These are phyloP conservation scores for Abelmoschus esculentus DNA, from an alignment of 345 rosid genomes.

Conservation along the genomic window DNA sequence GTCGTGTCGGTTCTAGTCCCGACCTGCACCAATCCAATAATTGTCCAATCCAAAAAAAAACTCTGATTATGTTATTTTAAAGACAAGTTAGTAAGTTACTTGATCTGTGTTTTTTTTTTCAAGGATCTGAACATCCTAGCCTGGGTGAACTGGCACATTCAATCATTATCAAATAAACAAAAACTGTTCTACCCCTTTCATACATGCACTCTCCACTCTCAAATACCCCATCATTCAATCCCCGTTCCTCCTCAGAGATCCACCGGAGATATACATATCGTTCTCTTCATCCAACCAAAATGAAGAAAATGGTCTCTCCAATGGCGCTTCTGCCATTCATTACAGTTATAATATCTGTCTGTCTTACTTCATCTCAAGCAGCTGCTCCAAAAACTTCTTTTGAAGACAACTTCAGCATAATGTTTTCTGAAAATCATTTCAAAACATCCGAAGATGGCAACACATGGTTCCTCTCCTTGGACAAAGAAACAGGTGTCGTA, in stretches of 20 bases:
- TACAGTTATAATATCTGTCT: slow-evolving; percentile 29
- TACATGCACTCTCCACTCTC: background rate
- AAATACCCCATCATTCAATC: slow-evolving; percentile 21
- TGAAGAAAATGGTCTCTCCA: slow-evolving; percentile 26
- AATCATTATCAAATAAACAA: background rate
- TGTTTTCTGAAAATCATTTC: slow-evolving; percentile 93
- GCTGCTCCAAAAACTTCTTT: slow-evolving; percentile 48
- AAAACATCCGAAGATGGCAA: slow-evolving; percentile 87
- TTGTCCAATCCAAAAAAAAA: slow-evolving; percentile 28
- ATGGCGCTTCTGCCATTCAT: slow-evolving; percentile 29
- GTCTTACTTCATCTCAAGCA: slow-evolving; percentile 15
- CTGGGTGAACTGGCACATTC: background rate
- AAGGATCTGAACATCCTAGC: background rate
- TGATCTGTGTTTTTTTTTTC: too few species aligned
- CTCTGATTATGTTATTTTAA: slow-evolving; percentile 19
- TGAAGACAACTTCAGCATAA: slow-evolving; percentile 79
- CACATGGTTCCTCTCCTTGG: slow-evolving; percentile 92
- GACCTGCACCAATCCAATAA: slow-evolving; percentile 21
- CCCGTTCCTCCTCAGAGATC: slow-evolving; percentile 15
- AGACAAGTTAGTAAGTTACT: slow-evolving; percentile 8
- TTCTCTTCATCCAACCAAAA: slow-evolving; percentile 6
- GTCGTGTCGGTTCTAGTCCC: background rate
- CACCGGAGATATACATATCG: slow-evolving; percentile 10
- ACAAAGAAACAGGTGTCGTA: slow-evolving; percentile 91
- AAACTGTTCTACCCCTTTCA: slow-evolving; percentile 14